Evolutionary conservation across 768 basidiomycete genomes (phyloP), one percentile per base, ranked within the genome.

Genomic region (Kwoniella europaea): DNA sequence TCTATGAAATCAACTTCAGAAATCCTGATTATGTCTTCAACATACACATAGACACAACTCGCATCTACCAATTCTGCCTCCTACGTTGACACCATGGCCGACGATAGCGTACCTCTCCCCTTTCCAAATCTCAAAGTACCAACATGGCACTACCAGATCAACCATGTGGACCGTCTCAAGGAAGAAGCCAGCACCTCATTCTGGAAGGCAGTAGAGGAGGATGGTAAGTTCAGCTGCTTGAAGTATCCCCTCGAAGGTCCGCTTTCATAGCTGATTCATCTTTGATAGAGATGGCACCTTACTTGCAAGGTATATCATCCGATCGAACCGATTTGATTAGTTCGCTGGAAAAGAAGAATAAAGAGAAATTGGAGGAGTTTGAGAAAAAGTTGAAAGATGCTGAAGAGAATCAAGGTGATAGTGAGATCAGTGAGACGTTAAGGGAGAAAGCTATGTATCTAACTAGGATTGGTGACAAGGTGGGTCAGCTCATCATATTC

Each of bases 371-470:
- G 35, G 86, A 88, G 62, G 88, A 87, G 76, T 84, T 98, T 12
- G 92, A 96, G 64, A 89, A 89, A 71, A 86, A 91, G 57, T 86
- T 97, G 46, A 89, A 87, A 64, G 94, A 96, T 75, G 94, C 96
- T 0, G 88, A 93, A 85, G 91, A 92, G 85, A 92, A 89, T 2
- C 90, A 95, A 79, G 96, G 95, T 69, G 95, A 98, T 83, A 91
- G 91, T 1, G 96, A 98, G 83, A 92, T 98, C 68, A 90, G 90
- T 20, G 96, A 98, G 76, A 91, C 90, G 1, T 86, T 98, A 52
- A 89, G 91, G 67, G 91, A 91, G 0, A 87, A 90, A 72, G 96
- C 96, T 20, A 91, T 89, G 73, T 94, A 94, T 84, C 82, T 94
- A 9, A 93, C 93, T 12, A 87, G 88, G 74, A 97, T 98, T 75